Percentiles rank a stretch among this genome's conserved stretches.
phyloP scores from a whole-genome alignment of 2,329 filamentous ascomycete genomes.

The Albifimbria verrucaria region DNA sequence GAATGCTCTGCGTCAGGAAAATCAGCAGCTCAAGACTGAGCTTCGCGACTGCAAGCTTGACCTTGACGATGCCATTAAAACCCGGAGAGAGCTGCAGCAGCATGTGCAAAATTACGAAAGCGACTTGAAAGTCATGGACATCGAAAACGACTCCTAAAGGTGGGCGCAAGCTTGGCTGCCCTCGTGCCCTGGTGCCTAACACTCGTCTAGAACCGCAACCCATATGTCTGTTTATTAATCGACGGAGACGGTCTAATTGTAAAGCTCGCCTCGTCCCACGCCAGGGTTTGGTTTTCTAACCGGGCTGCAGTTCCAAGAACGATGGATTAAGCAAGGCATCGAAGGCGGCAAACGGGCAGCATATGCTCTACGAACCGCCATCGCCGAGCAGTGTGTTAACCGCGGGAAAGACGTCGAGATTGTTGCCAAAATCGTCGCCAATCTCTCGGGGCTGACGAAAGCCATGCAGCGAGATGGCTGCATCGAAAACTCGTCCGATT shows the following conservation, averaged over 20 bases:
- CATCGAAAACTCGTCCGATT: constrained; percentile 38
- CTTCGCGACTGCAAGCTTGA: constrained; percentile 46
- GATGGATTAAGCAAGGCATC: constrained; percentile 50
- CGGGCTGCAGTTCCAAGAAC: constrained; percentile 50
- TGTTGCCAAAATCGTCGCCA: constrained; percentile 54
- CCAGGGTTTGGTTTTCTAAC: background rate
- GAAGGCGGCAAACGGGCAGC: constrained; percentile 54
- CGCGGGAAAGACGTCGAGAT: constrained; percentile 48
- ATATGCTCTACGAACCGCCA: constrained; percentile 43
- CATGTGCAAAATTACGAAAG: constrained; percentile 37
- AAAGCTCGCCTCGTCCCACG: constrained; percentile 10
- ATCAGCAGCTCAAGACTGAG: constrained; percentile 34
- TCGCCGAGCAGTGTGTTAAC: constrained; percentile 43
- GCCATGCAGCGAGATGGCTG: constrained; percentile 47
- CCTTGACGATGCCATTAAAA: constrained; percentile 44
- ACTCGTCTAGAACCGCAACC: constrained; percentile 46
- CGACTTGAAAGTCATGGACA: constrained; percentile 29
- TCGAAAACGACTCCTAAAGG: constrained; percentile 44
- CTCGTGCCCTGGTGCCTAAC: constrained; percentile 3
- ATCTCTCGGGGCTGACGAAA: constrained; percentile 47
- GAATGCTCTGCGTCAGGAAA: constrained; percentile 40
- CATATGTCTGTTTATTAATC: constrained; percentile 58
- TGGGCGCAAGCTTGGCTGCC: constrained; percentile 23
- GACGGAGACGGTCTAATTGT: constrained; percentile 63
- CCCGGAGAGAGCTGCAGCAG: constrained; percentile 48